Evolutionary conservation across 306 rosid genomes (phyloP).

Genomic region (Gillenia trifoliata): DNA sequence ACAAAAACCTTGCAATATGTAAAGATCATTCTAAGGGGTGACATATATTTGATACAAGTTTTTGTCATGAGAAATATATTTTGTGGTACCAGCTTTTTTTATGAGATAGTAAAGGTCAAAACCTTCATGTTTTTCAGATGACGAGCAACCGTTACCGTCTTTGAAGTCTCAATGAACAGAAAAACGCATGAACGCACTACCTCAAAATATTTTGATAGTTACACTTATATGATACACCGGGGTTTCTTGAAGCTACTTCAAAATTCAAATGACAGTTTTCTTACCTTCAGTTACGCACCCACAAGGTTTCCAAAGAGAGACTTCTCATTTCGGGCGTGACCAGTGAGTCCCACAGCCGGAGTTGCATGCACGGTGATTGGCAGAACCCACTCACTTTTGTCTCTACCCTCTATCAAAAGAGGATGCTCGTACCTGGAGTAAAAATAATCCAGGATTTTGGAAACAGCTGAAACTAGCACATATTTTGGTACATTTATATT

Average conservation of each 20-base stretch:
- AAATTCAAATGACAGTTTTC: neutral
- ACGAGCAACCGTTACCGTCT: neutral
- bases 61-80: no score
- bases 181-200: no score
- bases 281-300: constrained; percentile 64
- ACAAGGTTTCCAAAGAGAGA: constrained; percentile 63
- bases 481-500: neutral
- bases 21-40: neutral
- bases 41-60: neutral
- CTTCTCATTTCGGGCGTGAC: constrained; percentile 58
- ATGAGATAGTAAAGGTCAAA: neutral
- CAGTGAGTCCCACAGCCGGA: constrained; percentile 46
- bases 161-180: neutral
- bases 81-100: neutral
- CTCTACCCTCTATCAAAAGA: constrained; percentile 84
- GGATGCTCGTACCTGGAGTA: constrained; percentile 83
- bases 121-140: neutral
- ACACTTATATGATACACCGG: neutral
- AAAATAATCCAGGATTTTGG: constrained; percentile 7
- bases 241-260: neutral
- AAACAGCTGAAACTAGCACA: neutral
- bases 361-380: constrained; percentile 94
- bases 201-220: no score
- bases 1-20: neutral
- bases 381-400: constrained; percentile 88